Evolutionary conservation across 495 filamentous ascomycete genomes (phyloP).

Genomic region (Haplographium delicatum): DNA sequence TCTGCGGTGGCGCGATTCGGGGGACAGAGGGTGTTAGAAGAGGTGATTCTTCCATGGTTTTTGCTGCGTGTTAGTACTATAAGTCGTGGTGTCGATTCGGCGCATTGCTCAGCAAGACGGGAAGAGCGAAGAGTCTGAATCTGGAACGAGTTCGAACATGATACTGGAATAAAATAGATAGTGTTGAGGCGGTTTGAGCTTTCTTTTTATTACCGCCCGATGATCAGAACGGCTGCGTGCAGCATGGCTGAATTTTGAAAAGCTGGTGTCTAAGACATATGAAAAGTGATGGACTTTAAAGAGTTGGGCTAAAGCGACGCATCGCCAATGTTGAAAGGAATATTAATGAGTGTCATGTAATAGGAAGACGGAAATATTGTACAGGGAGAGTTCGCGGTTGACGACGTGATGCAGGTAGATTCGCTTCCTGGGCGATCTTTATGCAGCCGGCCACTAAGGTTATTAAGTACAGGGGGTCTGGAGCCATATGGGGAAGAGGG

Average conservation of each 20-base stretch:
- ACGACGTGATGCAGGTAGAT: conserved; percentile 9
- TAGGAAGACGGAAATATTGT: not conserved
- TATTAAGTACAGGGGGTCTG: conserved; percentile 4
- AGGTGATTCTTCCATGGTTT: conserved; percentile 14
- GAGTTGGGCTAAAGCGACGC: not conserved
- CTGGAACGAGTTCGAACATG: conserved; percentile 7
- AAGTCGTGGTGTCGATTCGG: not conserved
- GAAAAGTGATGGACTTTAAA: not conserved
- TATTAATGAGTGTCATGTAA: not conserved
- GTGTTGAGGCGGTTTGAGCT: conserved; percentile 5
- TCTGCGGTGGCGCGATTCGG: conserved; percentile 11
- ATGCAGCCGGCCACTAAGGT: conserved; percentile 9
- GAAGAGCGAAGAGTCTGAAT: not conserved
- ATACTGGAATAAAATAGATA: conserved; percentile 6
- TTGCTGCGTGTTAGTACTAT: conserved; percentile 18
- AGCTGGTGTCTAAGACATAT: conserved; percentile 1
- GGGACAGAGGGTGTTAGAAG: conserved; percentile 8
- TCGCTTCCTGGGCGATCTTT: conserved; percentile 13
- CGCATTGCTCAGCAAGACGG: conserved; percentile 8
- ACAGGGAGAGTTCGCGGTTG: not conserved
- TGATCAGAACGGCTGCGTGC: conserved; percentile 1
- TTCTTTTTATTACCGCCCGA: conserved; percentile 9
- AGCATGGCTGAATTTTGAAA: not conserved
- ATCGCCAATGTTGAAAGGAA: not conserved
- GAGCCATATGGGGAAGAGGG: not conserved